A percentile compares a stretch with the other conserved stretches of the same genome.
phyloP scores from a whole-genome alignment of 352 stramenopile species.

The Globisporangium echinulatum region DNA sequence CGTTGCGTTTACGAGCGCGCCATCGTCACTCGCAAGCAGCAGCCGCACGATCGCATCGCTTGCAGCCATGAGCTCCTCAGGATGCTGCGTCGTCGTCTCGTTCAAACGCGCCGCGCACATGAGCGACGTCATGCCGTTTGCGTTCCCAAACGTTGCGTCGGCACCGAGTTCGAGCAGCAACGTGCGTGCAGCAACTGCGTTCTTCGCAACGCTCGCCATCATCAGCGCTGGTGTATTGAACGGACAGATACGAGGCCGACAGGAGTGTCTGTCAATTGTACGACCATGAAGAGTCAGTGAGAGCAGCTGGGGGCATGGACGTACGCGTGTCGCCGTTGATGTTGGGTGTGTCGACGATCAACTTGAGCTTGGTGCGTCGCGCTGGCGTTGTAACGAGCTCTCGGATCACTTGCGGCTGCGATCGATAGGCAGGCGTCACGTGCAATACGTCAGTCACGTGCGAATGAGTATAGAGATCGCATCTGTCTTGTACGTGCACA shows the following conservation, averaged over 20 bases:
- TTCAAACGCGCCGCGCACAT: slow-evolving; percentile 68
- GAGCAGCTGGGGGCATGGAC: not conserved
- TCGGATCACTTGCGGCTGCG: slow-evolving; percentile 52
- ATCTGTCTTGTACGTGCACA: no score
- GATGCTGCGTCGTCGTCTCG: slow-evolving; percentile 18
- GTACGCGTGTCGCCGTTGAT: slow-evolving; percentile 73
- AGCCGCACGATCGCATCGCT: slow-evolving; percentile 44
- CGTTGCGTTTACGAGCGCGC: slow-evolving; percentile 29
- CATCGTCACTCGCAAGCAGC: slow-evolving; percentile 33
- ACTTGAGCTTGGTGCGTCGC: slow-evolving; percentile 39
- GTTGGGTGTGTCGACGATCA: slow-evolving; percentile 53
- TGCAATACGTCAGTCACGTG: not conserved
- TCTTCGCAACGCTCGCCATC: slow-evolving; percentile 83
- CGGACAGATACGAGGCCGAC: not conserved
- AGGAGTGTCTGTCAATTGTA: not conserved
- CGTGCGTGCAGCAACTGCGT: slow-evolving; percentile 36
- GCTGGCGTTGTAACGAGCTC: slow-evolving; percentile 39
- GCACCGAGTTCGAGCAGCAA: slow-evolving; percentile 41
- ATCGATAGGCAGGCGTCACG: not conserved
- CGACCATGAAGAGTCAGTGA: not conserved
- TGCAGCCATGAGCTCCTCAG: slow-evolving; percentile 29
- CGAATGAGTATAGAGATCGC: no score
- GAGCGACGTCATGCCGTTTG: slow-evolving; percentile 59
- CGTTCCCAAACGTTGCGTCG: slow-evolving; percentile 33
- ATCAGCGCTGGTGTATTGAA: slow-evolving; percentile 49